Conservation (phyloP, 2,329 filamentous ascomycete species). For the Aspergillus pseudonomiae region DNA sequence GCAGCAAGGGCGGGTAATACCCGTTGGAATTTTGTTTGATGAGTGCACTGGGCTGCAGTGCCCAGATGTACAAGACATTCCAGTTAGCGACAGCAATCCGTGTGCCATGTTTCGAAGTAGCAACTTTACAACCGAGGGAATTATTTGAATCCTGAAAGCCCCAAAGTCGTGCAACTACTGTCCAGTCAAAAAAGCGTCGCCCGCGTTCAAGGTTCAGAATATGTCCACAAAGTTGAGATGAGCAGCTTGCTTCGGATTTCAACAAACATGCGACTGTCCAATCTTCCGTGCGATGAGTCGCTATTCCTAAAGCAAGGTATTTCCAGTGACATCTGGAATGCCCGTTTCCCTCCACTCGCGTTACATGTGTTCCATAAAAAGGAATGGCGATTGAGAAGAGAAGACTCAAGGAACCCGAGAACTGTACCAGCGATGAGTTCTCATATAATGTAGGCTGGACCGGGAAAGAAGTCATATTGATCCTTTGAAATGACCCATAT, state of each 20-base stretch:
- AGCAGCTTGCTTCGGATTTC: slow-evolving; percentile 36
- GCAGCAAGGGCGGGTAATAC: slow-evolving; percentile 38
- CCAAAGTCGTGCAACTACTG: slow-evolving; percentile 39
- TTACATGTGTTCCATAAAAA: slow-evolving; percentile 42
- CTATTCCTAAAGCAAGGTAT: slow-evolving; percentile 45
- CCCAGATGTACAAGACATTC: slow-evolving; percentile 47
- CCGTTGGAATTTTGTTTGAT: slow-evolving; percentile 33
- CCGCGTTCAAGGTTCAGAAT: slow-evolving; percentile 43
- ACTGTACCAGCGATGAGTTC: slow-evolving; percentile 31
- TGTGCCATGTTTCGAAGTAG: slow-evolving; percentile 38
- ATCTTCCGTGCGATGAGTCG: slow-evolving; percentile 36
- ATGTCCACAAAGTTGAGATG: slow-evolving; percentile 35
- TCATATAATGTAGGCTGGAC: slow-evolving; percentile 22
- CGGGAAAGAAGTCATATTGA: slow-evolving; percentile 17
- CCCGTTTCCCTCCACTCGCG: slow-evolving; percentile 11
- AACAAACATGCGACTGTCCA: slow-evolving; percentile 44
- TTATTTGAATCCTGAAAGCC: slow-evolving; percentile 38
- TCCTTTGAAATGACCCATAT: slow-evolving; percentile 39
- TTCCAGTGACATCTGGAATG: slow-evolving; percentile 38
- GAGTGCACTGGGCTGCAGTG: slow-evolving; percentile 40
- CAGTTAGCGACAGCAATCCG: slow-evolving; percentile 47
- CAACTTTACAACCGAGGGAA: slow-evolving; percentile 42
- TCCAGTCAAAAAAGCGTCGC: slow-evolving; percentile 41
- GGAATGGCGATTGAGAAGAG: slow-evolving; percentile 43
- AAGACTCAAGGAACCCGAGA: slow-evolving; percentile 29